These are phyloP conservation scores for Podila verticillata DNA, from an alignment of 192 early-diverging fungal genomes.

Conservation along the genomic window DNA sequence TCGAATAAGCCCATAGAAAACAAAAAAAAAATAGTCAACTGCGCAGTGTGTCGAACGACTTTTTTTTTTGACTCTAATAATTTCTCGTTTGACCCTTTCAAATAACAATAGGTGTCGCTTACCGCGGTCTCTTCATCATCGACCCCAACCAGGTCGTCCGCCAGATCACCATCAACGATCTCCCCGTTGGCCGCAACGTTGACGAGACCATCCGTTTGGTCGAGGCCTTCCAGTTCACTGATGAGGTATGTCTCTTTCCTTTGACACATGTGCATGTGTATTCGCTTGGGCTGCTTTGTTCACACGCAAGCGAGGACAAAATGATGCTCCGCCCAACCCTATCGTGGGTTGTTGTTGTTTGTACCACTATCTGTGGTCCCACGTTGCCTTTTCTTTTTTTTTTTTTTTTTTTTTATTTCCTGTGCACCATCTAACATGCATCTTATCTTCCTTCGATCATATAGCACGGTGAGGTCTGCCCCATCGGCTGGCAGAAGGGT, in stretches of 20 bases:
- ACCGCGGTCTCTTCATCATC: conserved; percentile 92
- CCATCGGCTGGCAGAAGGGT: conserved; percentile 87
- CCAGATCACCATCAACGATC: conserved; percentile 90
- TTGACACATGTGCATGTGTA: not conserved
- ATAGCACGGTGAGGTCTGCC: conserved; percentile 81
- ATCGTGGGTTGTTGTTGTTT: not conserved
- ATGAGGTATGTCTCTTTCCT: conserved; percentile 64
- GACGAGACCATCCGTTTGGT: conserved; percentile 89
- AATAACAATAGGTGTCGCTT: conserved; percentile 65
- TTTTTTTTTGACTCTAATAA: not conserved
- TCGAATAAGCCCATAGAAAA: too few relatives aligned
- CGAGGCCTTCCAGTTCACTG: conserved; percentile 93
- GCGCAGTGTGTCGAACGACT: not conserved
- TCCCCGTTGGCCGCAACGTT: conserved; percentile 86
- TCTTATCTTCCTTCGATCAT: conserved; percentile 4
- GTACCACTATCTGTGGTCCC: not conserved
- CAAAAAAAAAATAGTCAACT: not conserved
- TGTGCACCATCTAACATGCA: not conserved
- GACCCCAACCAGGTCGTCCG: conserved; percentile 89
- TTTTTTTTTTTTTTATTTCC: too few relatives aligned
- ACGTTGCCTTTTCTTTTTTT: too few relatives aligned
- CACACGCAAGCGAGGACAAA: conserved; percentile 1
- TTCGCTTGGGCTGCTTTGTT: not conserved
- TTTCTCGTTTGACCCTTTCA: not conserved
- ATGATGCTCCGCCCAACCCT: conserved; percentile 12